phyloP scores from a whole-genome alignment of 129 eudicot species.

The Chrysanthemum lavandulifolium region DNA sequence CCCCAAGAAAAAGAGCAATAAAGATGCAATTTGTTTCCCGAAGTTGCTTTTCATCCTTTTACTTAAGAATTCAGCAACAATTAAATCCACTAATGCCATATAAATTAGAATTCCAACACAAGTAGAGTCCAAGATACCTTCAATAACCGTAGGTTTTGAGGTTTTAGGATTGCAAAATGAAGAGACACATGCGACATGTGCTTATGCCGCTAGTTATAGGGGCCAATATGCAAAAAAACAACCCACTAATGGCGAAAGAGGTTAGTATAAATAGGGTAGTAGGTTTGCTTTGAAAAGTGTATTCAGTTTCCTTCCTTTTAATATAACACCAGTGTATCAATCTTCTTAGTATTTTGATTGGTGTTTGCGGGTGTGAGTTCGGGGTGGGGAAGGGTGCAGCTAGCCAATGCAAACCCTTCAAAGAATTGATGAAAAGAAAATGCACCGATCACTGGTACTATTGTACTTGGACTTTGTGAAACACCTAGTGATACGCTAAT shows the following conservation, averaged over 20 bases:
- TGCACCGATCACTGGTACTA: conserved; percentile 66
- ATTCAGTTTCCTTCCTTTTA: no score
- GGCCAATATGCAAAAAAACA: conserved; percentile 63
- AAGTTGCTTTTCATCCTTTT: conserved; percentile 73
- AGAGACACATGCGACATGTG: conserved; percentile 31
- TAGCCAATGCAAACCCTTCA: conserved; percentile 81
- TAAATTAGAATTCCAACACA: conserved; percentile 76
- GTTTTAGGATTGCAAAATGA: conserved; percentile 57
- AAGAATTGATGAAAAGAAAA: conserved; percentile 79
- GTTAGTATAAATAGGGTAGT: background rate
- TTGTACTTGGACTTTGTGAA: conserved; percentile 71
- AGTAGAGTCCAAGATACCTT: conserved; percentile 67
- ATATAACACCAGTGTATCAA: no score
- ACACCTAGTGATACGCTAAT: conserved; percentile 77
- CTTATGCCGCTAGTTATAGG: conserved; percentile 63
- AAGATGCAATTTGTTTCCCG: conserved; percentile 61
- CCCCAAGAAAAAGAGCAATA: conserved; percentile 53
- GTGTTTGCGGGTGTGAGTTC: no score
- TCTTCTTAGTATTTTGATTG: no score
- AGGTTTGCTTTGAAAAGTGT: no score
- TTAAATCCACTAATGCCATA: conserved; percentile 77
- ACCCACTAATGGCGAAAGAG: conserved; percentile 53
- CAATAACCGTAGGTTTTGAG: conserved; percentile 45
- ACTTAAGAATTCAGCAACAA: conserved; percentile 82
- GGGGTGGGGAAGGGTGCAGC: conserved; percentile 33